Evolutionary conservation across 169 alveolate species (phyloP).

Genomic region (Theileria equi): DNA sequence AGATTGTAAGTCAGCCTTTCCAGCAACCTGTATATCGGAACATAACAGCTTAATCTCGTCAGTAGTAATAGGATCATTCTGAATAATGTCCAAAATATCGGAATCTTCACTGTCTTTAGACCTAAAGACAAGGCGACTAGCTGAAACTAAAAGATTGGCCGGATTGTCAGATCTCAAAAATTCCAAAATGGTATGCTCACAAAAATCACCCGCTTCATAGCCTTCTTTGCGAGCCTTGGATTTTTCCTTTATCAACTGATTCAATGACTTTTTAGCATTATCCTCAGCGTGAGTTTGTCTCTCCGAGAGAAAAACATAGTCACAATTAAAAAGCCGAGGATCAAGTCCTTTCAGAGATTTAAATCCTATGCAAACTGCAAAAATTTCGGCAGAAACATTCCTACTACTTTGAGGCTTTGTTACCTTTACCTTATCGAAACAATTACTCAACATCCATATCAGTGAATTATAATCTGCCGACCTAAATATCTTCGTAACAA

Average conservation of each 20-base stretch:
- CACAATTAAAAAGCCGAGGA: constrained; percentile 93
- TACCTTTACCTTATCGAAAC: constrained; percentile 94
- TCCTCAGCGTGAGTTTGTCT: constrained; percentile 14
- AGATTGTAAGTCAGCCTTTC: constrained; percentile 80
- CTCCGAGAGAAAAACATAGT: constrained; percentile 79
- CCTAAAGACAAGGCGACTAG: constrained; percentile 65
- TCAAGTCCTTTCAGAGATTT: constrained; percentile 91
- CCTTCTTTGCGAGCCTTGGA: constrained; percentile 83
- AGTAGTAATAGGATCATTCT: constrained; percentile 69
- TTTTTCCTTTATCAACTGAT: constrained; percentile 72
- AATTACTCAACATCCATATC: constrained; percentile 93
- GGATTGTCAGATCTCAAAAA: constrained; percentile 74
- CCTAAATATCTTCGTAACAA: constrained; percentile 78
- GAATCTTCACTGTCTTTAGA: constrained; percentile 35
- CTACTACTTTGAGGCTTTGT: constrained; percentile 98
- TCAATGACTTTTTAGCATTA: constrained; percentile 65
- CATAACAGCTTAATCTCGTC: constrained; percentile 75
- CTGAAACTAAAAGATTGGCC: constrained; percentile 69
- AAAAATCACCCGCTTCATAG: constrained; percentile 79
- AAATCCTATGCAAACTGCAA: constrained; percentile 92
- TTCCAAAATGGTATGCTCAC: constrained; percentile 69
- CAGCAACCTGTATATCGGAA: constrained; percentile 81
- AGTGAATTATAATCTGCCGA: constrained; percentile 95
- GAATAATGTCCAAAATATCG: constrained; percentile 36
- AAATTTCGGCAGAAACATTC: constrained; percentile 97